phyloP scores from a whole-genome alignment of 768 basidiomycete genomes.

The Suillus discolor region DNA sequence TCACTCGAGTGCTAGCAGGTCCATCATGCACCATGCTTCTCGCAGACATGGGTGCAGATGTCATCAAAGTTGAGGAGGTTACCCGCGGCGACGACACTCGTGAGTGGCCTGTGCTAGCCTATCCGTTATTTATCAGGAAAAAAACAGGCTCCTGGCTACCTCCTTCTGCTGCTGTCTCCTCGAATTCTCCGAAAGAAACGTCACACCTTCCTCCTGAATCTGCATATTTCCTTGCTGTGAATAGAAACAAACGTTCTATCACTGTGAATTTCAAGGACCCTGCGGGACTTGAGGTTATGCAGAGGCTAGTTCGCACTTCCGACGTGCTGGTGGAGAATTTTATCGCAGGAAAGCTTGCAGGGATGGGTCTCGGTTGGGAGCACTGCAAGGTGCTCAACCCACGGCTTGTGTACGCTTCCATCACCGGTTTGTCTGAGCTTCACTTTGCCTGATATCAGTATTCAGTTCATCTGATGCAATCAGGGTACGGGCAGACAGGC shows the following conservation, averaged over 20 bases:
- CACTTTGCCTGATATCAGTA: background rate
- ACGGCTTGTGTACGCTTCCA: constrained; percentile 81
- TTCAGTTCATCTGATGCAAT: constrained; percentile 7
- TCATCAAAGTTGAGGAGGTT: constrained; percentile 88
- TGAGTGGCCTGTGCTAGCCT: constrained; percentile 33
- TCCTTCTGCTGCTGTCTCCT: constrained; percentile 54
- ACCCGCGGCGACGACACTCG: constrained; percentile 89
- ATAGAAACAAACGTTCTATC: constrained; percentile 88
- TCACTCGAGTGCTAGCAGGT: constrained; percentile 90
- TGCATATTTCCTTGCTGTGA: constrained; percentile 88
- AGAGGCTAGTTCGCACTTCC: constrained; percentile 66
- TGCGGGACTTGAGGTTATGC: constrained; percentile 76
- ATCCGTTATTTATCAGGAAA: constrained; percentile 14
- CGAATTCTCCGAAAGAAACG: constrained; percentile 52
- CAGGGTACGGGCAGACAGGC: constrained; percentile 87
- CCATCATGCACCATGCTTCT: constrained; percentile 92
- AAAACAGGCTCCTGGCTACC: constrained; percentile 64
- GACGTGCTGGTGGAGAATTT: constrained; percentile 94
- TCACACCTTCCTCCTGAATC: constrained; percentile 83
- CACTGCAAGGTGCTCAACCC: constrained; percentile 79
- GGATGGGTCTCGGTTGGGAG: constrained; percentile 85
- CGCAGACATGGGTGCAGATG: constrained; percentile 91
- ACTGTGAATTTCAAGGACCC: constrained; percentile 86
- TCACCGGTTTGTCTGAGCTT: constrained; percentile 63
- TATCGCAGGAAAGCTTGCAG: constrained; percentile 79